These are phyloP conservation scores for Waitea zeae DNA, from an alignment of 1,284 basidiomycete genomes.

Conservation along the genomic window DNA sequence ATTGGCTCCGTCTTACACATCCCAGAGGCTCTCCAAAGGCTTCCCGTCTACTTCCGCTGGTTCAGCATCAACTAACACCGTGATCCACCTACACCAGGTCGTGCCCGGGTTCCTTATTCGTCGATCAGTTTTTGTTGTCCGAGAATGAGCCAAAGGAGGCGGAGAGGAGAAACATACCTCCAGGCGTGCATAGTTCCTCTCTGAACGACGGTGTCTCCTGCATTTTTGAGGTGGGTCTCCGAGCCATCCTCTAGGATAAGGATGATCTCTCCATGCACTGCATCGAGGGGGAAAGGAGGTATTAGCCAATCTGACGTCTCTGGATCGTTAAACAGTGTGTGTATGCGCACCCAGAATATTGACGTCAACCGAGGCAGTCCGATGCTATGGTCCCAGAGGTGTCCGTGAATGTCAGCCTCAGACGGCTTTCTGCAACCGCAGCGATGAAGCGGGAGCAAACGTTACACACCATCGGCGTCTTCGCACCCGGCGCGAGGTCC, in stretches of 20 bases:
- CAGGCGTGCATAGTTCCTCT: slow-evolving; percentile 43
- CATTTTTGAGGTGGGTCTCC: slow-evolving; percentile 32
- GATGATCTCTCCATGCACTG: slow-evolving; percentile 36
- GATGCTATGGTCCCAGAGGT: slow-evolving; percentile 14
- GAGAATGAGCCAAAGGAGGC: background rate
- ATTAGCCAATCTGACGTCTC: background rate
- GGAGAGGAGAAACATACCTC: slow-evolving; percentile 11
- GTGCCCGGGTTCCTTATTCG: slow-evolving; percentile 27
- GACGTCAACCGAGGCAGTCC: slow-evolving; percentile 37
- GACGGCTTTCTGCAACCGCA: background rate
- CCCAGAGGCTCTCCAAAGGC: too few relatives aligned
- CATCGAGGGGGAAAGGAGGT: slow-evolving; percentile 1
- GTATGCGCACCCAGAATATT: slow-evolving; percentile 39
- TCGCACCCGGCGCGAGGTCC: slow-evolving; percentile 35
- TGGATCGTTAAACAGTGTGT: background rate
- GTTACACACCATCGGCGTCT: slow-evolving; percentile 37
- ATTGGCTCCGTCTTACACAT: too few relatives aligned
- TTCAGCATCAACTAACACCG: slow-evolving; percentile 34
- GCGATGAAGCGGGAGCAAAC: too few relatives aligned
- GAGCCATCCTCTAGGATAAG: slow-evolving; percentile 37
- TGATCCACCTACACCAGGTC: slow-evolving; percentile 33
- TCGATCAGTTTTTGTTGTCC: too few relatives aligned
- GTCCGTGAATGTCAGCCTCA: background rate
- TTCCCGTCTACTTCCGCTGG: slow-evolving; percentile 29
- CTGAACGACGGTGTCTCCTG: slow-evolving; percentile 39